A percentile compares a stretch with the other conserved stretches of the same genome.
These are phyloP conservation scores for Microglena sp. DNA, from an alignment of 139 green algal genomes.

Conservation along the genomic window DNA sequence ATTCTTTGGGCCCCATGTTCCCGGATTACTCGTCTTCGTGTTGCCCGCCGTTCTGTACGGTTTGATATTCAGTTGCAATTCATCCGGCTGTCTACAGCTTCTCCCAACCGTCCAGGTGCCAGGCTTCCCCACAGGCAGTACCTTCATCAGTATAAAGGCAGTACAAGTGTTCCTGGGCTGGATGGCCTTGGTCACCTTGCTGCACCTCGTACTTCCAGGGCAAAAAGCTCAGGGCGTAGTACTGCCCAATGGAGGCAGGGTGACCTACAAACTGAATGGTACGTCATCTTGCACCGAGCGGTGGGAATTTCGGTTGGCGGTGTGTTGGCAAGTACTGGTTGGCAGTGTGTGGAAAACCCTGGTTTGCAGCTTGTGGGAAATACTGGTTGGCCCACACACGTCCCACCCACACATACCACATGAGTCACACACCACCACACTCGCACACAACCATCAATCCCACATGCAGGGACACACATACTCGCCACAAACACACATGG, in stretches of 20 bases:
- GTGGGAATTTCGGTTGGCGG: too few relatives aligned
- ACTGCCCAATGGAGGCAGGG: conserved; percentile 40
- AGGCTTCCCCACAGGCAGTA: conserved; percentile 12
- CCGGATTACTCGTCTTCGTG: conserved; percentile 18
- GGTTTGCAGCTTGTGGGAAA: not conserved
- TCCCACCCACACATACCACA: not conserved
- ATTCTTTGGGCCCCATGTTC: conserved; percentile 48
- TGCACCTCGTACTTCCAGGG: conserved; percentile 76
- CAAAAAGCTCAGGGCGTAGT: conserved; percentile 40
- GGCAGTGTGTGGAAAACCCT: too few relatives aligned
- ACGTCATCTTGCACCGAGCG: too few relatives aligned
- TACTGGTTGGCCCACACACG: not conserved
- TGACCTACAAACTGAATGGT: conserved; percentile 86
- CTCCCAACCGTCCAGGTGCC: conserved; percentile 7
- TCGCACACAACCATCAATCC: not conserved
- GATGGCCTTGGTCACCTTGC: conserved; percentile 41
- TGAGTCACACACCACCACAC: not conserved
- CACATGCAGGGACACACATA: too few relatives aligned
- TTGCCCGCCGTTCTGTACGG: conserved; percentile 36
- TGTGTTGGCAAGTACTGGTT: too few relatives aligned
- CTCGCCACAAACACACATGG: too few relatives aligned
- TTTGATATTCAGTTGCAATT: conserved; percentile 36
- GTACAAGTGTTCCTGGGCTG: conserved; percentile 46
- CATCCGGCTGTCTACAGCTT: conserved; percentile 29
- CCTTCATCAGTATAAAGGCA: conserved; percentile 46